Evolutionary conservation across 345 rosid species (phyloP).

Genomic region (Populus davidiana): DNA sequence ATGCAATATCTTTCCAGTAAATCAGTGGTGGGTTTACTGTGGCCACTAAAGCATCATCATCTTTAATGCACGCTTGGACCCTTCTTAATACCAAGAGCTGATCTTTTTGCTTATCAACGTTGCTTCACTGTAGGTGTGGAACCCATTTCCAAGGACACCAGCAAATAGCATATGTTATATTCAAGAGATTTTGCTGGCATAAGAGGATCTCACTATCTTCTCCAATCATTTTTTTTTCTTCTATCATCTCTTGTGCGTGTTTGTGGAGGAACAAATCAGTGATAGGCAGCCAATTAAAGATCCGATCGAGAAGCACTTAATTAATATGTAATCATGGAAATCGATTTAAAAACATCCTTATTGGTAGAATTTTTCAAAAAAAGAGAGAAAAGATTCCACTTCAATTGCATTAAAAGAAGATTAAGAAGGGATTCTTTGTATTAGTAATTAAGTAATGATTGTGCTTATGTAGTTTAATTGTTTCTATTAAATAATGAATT

Average conservation of each 20-base stretch:
- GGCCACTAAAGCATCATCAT: slow-evolving; percentile 20
- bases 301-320: too few species aligned
- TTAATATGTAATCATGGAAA: too few species aligned
- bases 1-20: neutral
- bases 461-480: neutral
- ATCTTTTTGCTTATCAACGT: neutral
- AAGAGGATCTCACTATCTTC: neutral
- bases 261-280: too few species aligned
- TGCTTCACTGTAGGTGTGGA: neutral
- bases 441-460: neutral
- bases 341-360: too few species aligned
- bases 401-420: neutral
- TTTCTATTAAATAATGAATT: neutral
- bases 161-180: neutral
- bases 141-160: neutral
- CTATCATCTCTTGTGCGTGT: too few species aligned
- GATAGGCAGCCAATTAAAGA: too few species aligned
- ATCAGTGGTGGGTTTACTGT: neutral
- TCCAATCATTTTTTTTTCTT: slow-evolving; percentile 4
- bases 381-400: neutral
- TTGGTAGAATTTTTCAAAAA: too few species aligned
- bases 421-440: too few species aligned
- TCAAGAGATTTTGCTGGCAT: slow-evolving; percentile 8
- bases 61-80: slow-evolving; percentile 26
- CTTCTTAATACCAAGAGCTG: neutral